Conservation (phyloP, 2,329 filamentous ascomycete genomes). For the Proliferodiscus dingleyae region DNA sequence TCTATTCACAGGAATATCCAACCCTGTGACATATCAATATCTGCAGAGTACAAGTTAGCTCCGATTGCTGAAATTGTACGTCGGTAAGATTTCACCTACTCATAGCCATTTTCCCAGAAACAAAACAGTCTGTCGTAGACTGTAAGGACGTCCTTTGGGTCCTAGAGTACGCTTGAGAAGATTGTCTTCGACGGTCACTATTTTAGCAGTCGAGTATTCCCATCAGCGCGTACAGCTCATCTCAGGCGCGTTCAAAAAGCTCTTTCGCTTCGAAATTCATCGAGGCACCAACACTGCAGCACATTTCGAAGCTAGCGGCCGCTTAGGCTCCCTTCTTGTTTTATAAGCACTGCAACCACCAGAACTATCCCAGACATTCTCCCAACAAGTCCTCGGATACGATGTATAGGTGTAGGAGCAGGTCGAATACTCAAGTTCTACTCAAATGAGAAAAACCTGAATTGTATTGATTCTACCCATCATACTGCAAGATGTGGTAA, state of each 20-base stretch:
- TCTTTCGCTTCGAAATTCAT: constrained; percentile 14
- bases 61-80: constrained; percentile 22
- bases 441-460: too few relatives aligned
- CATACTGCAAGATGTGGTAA: too few relatives aligned
- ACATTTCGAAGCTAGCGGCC: neutral
- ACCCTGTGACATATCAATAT: constrained; percentile 83
- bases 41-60: constrained; percentile 40
- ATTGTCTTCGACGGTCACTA: constrained; percentile 6
- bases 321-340: neutral
- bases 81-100: constrained; percentile 40
- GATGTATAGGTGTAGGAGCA: too few relatives aligned
- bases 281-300: constrained; percentile 13
- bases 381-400: too few relatives aligned
- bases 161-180: constrained; percentile 1
- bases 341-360: too few relatives aligned
- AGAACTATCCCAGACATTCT: too few relatives aligned
- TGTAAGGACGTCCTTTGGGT: constrained; percentile 4
- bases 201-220: constrained; percentile 8
- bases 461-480: too few relatives aligned
- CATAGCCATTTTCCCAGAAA: constrained; percentile 50
- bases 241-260: constrained; percentile 20
- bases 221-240: constrained; percentile 18
- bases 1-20: constrained; percentile 32
- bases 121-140: constrained; percentile 15
- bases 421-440: too few relatives aligned